These are phyloP conservation scores for Tanacetum coccineum DNA, from an alignment of 129 eudicot species.

Conservation along the genomic window DNA sequence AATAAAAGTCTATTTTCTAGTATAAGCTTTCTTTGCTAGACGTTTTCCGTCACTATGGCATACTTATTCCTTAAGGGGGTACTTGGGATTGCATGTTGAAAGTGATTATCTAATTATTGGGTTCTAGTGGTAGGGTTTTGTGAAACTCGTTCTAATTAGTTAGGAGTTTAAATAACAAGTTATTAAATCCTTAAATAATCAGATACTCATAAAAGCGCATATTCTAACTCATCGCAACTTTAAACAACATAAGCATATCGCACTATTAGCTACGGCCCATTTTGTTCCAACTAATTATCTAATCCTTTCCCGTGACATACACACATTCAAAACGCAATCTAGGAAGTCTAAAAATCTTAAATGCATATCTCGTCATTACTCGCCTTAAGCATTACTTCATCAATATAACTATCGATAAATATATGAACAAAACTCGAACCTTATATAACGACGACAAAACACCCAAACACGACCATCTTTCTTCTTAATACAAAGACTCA, in stretches of 20 bases:
- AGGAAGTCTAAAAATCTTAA: background rate
- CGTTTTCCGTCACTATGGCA: background rate
- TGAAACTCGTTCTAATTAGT: too few relatives aligned
- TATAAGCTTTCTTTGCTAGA: background rate
- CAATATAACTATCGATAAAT: background rate
- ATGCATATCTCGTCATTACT: background rate
- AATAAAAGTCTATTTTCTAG: background rate
- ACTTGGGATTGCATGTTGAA: too few relatives aligned
- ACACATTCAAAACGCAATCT: background rate
- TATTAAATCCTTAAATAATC: too few relatives aligned
- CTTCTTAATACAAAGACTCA: conserved; percentile 65
- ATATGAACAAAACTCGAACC: conserved; percentile 35
- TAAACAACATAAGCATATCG: too few relatives aligned
- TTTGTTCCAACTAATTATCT: too few relatives aligned
- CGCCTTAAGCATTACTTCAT: background rate
- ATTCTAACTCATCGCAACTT: too few relatives aligned
- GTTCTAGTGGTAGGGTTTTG: background rate
- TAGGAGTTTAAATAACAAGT: too few relatives aligned
- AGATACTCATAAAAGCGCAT: too few relatives aligned
- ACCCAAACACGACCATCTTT: conserved; percentile 58
- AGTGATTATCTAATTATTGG: background rate
- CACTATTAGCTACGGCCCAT: too few relatives aligned
- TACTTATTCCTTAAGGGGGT: background rate
- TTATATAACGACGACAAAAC: conserved; percentile 80
- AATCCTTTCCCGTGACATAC: too few relatives aligned